phyloP scores from a whole-genome alignment of 1,139 yeast species.

The Scheffersomyces cryptocercus region DNA sequence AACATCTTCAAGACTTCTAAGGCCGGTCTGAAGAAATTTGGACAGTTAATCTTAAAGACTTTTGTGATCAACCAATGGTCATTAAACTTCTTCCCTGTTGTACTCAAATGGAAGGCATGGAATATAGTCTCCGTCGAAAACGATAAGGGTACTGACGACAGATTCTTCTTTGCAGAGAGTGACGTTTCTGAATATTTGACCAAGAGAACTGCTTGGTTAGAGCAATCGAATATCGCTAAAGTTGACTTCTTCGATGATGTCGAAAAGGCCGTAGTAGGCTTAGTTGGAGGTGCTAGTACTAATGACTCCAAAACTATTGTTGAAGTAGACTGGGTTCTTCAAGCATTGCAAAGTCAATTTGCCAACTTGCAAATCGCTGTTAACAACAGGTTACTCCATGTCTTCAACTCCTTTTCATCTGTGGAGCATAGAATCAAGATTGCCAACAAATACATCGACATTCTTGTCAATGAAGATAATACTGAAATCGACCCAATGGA shows the following conservation, averaged over 20 bases:
- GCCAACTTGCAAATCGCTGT: constrained; percentile 55
- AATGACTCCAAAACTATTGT: constrained; percentile 51
- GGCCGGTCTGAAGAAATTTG: constrained; percentile 37
- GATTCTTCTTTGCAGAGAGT: constrained; percentile 29
- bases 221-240: constrained; percentile 47
- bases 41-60: constrained; percentile 36
- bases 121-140: constrained; percentile 25
- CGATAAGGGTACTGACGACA: constrained; percentile 27
- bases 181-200: constrained; percentile 31
- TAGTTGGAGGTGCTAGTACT: constrained; percentile 47
- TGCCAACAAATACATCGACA: constrained; percentile 61
- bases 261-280: constrained; percentile 54
- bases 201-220: constrained; percentile 45
- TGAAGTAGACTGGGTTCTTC: constrained; percentile 63
- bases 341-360: constrained; percentile 44
- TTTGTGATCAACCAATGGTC: constrained; percentile 50
- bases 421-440: constrained; percentile 58
- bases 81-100: constrained; percentile 30
- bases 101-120: constrained; percentile 38
- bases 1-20: constrained; percentile 30
- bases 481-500: constrained; percentile 56
- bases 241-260: constrained; percentile 49
- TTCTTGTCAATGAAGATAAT: constrained; percentile 39
- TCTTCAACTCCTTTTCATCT: constrained; percentile 56
- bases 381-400: constrained; percentile 49